Percentiles rank a stretch among this genome's conserved stretches.
Conservation (phyloP, 106 monocot species). For the Posidonia australis region DNA sequence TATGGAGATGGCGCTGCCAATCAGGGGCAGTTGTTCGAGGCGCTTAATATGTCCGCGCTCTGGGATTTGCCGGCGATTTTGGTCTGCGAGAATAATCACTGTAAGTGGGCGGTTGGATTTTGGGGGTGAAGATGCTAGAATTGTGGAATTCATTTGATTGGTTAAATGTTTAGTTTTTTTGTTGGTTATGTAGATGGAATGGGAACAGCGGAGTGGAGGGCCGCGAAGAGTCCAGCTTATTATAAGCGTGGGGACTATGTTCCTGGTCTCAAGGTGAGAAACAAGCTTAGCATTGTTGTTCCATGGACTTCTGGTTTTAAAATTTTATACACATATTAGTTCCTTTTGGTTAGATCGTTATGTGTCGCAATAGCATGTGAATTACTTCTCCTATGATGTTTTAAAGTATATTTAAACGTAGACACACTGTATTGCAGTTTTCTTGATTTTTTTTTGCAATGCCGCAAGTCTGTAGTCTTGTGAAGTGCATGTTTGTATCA, state of each 20-base stretch:
- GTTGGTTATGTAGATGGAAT: constrained; percentile 41
- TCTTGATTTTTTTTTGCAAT: too few relatives aligned
- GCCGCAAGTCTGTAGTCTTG: too few relatives aligned
- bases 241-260: constrained; percentile 93
- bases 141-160: too few relatives aligned
- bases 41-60: constrained; percentile 69
- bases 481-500: too few relatives aligned
- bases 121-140: too few relatives aligned
- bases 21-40: constrained; percentile 79
- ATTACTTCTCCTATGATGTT: too few relatives aligned
- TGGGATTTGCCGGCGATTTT: constrained; percentile 65
- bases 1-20: constrained; percentile 82
- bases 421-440: too few relatives aligned
- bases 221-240: constrained; percentile 80
- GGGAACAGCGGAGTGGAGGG: constrained; percentile 93
- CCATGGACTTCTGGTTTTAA: too few relatives aligned
- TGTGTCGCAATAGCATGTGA: too few relatives aligned
- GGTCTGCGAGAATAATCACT: constrained; percentile 84
- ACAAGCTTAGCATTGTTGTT: background rate
- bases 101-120: constrained; percentile 15
- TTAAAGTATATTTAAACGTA: too few relatives aligned
- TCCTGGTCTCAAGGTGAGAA: constrained; percentile 70
- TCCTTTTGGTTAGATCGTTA: too few relatives aligned
- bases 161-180: background rate
- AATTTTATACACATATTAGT: too few relatives aligned